Conservation (phyloP, 2,329 filamentous ascomycete species). For the Ustulina deusta region DNA sequence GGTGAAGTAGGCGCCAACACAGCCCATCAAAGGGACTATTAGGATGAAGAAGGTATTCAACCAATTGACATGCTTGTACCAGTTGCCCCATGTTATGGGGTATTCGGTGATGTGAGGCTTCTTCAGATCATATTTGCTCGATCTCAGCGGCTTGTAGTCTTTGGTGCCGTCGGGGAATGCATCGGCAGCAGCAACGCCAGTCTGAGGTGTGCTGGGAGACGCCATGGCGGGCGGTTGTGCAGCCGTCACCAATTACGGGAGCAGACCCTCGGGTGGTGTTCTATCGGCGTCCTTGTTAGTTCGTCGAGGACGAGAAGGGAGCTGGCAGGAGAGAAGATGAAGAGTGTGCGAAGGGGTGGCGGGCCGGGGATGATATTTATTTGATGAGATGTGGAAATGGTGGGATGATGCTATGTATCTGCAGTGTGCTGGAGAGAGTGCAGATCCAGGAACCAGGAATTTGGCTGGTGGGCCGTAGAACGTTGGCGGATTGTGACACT, state of each 20-base stretch:
- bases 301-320: constrained; percentile 24
- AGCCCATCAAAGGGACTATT: constrained; percentile 78
- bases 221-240: constrained; percentile 51
- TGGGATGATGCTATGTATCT: constrained; percentile 2
- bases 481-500: background rate
- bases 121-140: constrained; percentile 62
- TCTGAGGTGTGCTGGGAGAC: constrained; percentile 52
- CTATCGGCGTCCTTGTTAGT: constrained; percentile 37
- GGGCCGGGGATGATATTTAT: constrained; percentile 35
- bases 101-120: constrained; percentile 89
- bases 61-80: constrained; percentile 95
- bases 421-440: background rate
- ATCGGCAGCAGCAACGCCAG: constrained; percentile 62
- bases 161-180: constrained; percentile 52
- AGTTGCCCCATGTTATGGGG: constrained; percentile 83
- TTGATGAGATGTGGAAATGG: constrained; percentile 19
- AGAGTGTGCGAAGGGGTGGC: constrained; percentile 9
- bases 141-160: constrained; percentile 61
- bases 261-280: constrained; percentile 35
- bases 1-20: constrained; percentile 81
- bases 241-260: constrained; percentile 49
- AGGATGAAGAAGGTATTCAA: constrained; percentile 87
- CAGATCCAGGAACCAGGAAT: background rate
- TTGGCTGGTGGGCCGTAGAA: constrained; percentile 12
- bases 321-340: constrained; percentile 6